These are phyloP conservation scores for Prunus yedoensis DNA, from an alignment of 331 rosid genomes.

Conservation along the genomic window DNA sequence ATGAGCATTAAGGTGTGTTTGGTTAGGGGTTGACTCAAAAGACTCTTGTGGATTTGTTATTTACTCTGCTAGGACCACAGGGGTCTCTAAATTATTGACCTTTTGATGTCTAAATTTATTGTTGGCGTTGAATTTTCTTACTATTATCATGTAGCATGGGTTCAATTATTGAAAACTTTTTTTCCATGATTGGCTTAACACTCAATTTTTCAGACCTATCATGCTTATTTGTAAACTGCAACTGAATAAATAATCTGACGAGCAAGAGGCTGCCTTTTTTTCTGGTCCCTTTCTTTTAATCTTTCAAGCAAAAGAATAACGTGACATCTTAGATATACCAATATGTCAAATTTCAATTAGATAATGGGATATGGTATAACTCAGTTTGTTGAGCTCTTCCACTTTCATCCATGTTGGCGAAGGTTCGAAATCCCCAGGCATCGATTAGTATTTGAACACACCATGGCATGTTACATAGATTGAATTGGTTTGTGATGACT, in stretches of 20 bases:
- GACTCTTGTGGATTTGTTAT: neutral
- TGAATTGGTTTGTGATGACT: neutral
- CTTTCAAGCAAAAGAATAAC: too few species aligned
- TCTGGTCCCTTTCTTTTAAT: too few species aligned
- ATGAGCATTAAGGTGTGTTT: neutral
- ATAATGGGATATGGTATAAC: too few species aligned
- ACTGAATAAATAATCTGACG: neutral
- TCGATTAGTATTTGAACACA: too few species aligned
- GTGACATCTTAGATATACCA: too few species aligned
- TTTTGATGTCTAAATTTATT: slow-evolving; percentile 13
- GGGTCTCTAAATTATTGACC: slow-evolving; percentile 4
- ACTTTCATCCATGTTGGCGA: too few species aligned
- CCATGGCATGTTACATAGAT: neutral
- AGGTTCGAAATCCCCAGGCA: too few species aligned
- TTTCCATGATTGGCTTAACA: neutral
- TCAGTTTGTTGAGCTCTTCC: too few species aligned
- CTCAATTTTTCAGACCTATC: neutral
- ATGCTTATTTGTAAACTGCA: neutral
- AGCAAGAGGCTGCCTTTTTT: too few species aligned
- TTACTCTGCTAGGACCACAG: slow-evolving; percentile 3
- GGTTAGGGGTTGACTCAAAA: slow-evolving; percentile 15
- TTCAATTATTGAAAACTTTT: neutral
- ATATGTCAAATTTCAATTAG: too few species aligned
- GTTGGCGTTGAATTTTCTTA: neutral
- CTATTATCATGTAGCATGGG: neutral